Conservation (phyloP, 2,329 filamentous ascomycete species). For the Trichoderma sp. region DNA sequence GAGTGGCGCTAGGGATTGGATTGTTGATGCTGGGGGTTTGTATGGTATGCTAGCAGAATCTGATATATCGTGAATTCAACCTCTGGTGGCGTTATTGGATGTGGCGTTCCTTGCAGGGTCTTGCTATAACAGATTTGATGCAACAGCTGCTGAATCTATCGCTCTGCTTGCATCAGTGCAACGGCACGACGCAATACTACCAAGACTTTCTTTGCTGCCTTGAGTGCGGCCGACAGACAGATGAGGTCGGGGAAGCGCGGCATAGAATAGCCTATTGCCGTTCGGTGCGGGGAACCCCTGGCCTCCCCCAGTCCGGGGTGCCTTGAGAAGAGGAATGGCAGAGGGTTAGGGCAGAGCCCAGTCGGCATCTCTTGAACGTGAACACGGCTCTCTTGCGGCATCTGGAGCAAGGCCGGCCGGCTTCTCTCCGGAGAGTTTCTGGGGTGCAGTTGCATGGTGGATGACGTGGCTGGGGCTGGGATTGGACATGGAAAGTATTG, state of each 20-base stretch:
- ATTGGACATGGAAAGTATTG: not conserved
- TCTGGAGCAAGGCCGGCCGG: not conserved
- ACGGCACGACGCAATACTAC: not conserved
- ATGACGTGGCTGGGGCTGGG: constrained; percentile 10
- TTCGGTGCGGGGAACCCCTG: constrained; percentile 14
- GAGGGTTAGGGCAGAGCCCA: not conserved
- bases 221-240: not conserved
- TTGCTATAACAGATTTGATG: not conserved
- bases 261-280: not conserved
- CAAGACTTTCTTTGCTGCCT: not conserved
- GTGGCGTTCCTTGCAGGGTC: not conserved
- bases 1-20: not conserved
- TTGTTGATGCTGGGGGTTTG: not conserved
- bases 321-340: not conserved
- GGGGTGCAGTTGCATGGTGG: constrained; percentile 17
- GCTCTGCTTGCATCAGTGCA: not conserved
- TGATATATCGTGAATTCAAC: not conserved
- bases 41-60: not conserved
- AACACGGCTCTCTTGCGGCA: constrained; percentile 1
- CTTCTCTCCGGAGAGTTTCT: constrained; percentile 23
- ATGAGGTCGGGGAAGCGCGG: constrained; percentile 15
- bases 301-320: not conserved
- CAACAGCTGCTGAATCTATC: not conserved
- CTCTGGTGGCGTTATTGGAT: not conserved
- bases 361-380: not conserved